Evolutionary conservation across 2,329 filamentous ascomycete genomes (phyloP).

Genomic region (Trichoderma harzianum): DNA sequence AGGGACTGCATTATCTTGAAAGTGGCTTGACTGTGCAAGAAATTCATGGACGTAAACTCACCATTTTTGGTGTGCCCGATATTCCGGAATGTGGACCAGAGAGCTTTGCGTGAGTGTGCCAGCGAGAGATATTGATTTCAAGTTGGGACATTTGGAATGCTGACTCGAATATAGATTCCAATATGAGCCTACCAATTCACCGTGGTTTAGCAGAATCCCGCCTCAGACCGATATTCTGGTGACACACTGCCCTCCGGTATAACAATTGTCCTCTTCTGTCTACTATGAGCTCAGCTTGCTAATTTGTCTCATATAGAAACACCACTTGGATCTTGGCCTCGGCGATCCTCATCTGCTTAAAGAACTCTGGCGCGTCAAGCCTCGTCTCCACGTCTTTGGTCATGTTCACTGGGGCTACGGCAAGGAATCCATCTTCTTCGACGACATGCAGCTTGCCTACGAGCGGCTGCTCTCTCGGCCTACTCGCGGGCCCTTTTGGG

Average conservation of each 20-base stretch:
- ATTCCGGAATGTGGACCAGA: conserved; percentile 71
- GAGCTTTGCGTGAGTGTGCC: conserved; percentile 54
- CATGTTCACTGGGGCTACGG: conserved; percentile 79
- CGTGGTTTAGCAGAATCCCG: conserved; percentile 71
- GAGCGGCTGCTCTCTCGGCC: conserved; percentile 57
- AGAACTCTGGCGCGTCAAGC: conserved; percentile 72
- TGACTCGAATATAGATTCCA: conserved; percentile 55
- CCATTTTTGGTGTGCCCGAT: conserved; percentile 76
- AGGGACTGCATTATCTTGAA: conserved; percentile 71
- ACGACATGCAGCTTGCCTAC: conserved; percentile 67
- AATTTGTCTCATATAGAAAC: conserved; percentile 41
- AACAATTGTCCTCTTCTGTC: conserved; percentile 21
- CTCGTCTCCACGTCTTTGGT: conserved; percentile 76
- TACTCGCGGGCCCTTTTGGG: conserved; percentile 41
- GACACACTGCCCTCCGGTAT: conserved; percentile 73
- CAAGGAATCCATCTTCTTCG: conserved; percentile 67
- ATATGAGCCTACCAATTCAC: conserved; percentile 62
- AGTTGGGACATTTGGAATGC: background rate
- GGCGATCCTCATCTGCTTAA: conserved; percentile 68
- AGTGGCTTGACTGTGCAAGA: conserved; percentile 61
- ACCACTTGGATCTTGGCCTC: conserved; percentile 66
- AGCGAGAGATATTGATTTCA: background rate
- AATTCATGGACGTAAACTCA: conserved; percentile 54
- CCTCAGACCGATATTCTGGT: conserved; percentile 72
- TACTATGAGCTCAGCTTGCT: background rate